phyloP scores from a whole-genome alignment of 495 filamentous ascomycete species.

The Aspergillus ostianus region DNA sequence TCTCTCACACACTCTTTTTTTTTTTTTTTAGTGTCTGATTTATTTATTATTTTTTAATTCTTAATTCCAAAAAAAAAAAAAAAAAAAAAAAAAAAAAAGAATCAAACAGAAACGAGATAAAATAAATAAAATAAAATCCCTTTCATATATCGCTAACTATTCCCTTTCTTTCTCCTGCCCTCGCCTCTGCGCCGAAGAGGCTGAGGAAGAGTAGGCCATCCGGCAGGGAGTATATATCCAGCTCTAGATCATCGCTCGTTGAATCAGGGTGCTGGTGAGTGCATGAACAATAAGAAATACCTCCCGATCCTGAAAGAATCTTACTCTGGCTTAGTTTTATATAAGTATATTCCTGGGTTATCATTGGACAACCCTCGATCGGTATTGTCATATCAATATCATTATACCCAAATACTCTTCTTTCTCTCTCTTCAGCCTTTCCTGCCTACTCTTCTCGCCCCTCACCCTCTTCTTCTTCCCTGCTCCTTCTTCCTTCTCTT shows the following conservation, averaged over 20 bases:
- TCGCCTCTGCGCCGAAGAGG: neutral
- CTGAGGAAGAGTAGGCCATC: neutral
- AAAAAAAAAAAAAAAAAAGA: too few relatives aligned
- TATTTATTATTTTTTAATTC: too few relatives aligned
- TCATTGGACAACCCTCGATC: neutral
- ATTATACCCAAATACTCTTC: neutral
- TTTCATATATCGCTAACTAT: too few relatives aligned
- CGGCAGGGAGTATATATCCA: slow-evolving; percentile 21
- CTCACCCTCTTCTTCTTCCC: neutral
- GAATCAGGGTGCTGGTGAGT: neutral
- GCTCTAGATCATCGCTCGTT: slow-evolving; percentile 26
- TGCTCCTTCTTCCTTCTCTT: neutral
- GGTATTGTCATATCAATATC: neutral
- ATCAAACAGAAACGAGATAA: too few relatives aligned
- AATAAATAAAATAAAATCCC: too few relatives aligned
- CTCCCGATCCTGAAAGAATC: too few relatives aligned
- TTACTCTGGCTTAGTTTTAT: too few relatives aligned
- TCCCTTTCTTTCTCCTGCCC: too few relatives aligned
- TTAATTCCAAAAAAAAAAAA: too few relatives aligned
- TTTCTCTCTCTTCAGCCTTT: neutral
- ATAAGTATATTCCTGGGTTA: neutral
- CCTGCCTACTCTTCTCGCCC: neutral
- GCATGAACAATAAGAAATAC: too few relatives aligned
- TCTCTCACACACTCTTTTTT: too few relatives aligned
- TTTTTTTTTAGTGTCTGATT: too few relatives aligned